Evolutionary conservation across 2,329 filamentous ascomycete species (phyloP), one percentile per base, ranked within the genome.

Genomic region (Clonostachys rosea): DNA sequence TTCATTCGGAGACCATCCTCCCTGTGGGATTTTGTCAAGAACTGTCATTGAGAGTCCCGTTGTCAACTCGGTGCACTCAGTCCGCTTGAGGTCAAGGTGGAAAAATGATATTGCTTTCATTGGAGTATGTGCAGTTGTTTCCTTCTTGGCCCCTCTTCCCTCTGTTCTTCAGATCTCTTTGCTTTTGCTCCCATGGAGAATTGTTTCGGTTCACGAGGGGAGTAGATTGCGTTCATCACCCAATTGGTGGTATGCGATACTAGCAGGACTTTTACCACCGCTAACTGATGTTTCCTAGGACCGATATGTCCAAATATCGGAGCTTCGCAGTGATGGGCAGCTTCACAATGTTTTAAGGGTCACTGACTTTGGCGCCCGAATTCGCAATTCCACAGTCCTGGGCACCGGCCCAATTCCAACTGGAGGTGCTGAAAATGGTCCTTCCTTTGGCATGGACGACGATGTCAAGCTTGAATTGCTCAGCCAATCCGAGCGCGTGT

Each of bases 21-120:
- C 65, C 17, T 78, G 84, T 50, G 94, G 90, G 5, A 60, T 97
- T 34, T 73, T 97, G 42, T 89, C 89, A 1, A 84, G 80, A 58
- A 96, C 91, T 0, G 63, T 95, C 33, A 73, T 92, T 44, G 79
- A 84, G 46, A 95, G 88, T 52, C 87, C 91, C 2, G 72, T 87
- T 35, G 78, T 86, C 47, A 85, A 86, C 59, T 87, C 80, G 72
- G 86, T 96, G 40, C 70, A 96, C 13, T 88, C 91, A 12, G 89
- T 85, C n/a, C 81, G 85, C 50, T 73, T 97, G 49, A 79, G 91
- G 49, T 84, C 84, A 47, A 73, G 75, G 45, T 66, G 75, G 40
- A 74, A 83, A 50, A 91, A 94, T 55, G 91, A 97, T 68, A 81
- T 96, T 52, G 85, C 91, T 36, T 90, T 96, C 56, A 78, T 99